Percentiles rank a stretch among this genome's conserved stretches.
Conservation (phyloP, 2,329 filamentous ascomycete species). For the Phialophora expanda region DNA sequence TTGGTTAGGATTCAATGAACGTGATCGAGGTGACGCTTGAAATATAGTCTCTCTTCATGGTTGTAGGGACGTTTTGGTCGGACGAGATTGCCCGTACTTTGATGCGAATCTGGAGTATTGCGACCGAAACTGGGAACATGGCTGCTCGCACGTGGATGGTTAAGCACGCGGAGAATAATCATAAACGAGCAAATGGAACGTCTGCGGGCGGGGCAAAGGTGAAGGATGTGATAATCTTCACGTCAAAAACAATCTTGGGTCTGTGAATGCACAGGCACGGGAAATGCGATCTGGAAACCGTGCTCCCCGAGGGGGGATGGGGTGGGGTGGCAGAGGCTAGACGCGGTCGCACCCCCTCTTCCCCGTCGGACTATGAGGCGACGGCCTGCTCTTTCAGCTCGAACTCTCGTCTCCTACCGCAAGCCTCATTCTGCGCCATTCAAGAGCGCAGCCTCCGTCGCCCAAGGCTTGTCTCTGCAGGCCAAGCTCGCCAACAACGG, state of each 20-base stretch:
- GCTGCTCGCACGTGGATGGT: neutral
- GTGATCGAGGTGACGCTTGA: neutral
- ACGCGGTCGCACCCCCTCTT: neutral
- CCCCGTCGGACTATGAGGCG: neutral
- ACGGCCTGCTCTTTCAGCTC: slow-evolving; percentile 4
- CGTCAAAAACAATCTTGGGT: neutral
- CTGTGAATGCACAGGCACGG: neutral
- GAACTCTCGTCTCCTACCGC: neutral
- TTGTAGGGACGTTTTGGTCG: neutral
- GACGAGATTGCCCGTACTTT: too few species aligned
- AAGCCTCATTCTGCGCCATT: slow-evolving; percentile 7
- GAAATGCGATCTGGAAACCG: neutral
- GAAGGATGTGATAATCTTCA: slow-evolving; percentile 1
- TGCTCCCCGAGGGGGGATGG: neutral
- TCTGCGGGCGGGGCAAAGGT: neutral
- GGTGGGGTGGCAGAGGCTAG: neutral
- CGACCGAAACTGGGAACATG: neutral
- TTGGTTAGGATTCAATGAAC: neutral
- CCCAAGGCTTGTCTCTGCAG: slow-evolving; percentile 19
- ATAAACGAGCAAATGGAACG: neutral
- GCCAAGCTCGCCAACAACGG: slow-evolving; percentile 10
- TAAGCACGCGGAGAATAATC: neutral
- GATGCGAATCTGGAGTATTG: neutral
- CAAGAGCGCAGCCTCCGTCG: neutral
- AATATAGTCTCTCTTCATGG: neutral